Percentiles rank a stretch among this genome's conserved stretches.
Conservation (phyloP, 768 basidiomycete genomes). For the Cystofilobasidium macerans region DNA sequence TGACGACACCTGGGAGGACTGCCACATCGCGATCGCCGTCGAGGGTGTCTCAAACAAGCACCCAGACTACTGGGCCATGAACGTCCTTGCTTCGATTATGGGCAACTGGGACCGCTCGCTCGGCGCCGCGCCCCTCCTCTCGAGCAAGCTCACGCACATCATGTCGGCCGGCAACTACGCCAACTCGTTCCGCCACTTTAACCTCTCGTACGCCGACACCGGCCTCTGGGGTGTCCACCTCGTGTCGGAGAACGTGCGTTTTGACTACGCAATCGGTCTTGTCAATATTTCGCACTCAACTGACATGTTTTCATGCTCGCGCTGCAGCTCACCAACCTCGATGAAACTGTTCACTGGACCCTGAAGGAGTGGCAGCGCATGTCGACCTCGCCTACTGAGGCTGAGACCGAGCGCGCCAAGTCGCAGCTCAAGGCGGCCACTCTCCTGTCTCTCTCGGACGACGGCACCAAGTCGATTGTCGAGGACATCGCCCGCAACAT, state of each 20-base stretch:
- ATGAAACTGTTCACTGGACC: slow-evolving; percentile 88
- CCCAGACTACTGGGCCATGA: slow-evolving; percentile 97
- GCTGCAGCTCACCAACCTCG: slow-evolving; percentile 59
- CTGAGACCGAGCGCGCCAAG: slow-evolving; percentile 94
- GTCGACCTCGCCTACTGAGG: slow-evolving; percentile 69
- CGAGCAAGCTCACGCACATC: slow-evolving; percentile 81
- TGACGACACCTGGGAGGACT: slow-evolving; percentile 78
- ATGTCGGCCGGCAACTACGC: slow-evolving; percentile 88
- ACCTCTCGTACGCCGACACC: slow-evolving; percentile 95
- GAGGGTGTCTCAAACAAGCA: slow-evolving; percentile 97
- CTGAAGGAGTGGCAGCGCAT: slow-evolving; percentile 92
- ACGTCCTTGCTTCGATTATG: slow-evolving; percentile 86
- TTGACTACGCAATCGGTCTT: background rate
- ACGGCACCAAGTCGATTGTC: slow-evolving; percentile 91
- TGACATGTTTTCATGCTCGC: slow-evolving; percentile 19
- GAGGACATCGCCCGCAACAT: slow-evolving; percentile 98
- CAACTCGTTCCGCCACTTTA: slow-evolving; percentile 99
- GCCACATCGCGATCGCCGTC: slow-evolving; percentile 90
- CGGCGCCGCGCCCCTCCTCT: slow-evolving; percentile 77
- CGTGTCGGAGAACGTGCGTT: slow-evolving; percentile 64
- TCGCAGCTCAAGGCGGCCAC: slow-evolving; percentile 93
- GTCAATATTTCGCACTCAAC: background rate
- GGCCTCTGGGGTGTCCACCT: slow-evolving; percentile 99
- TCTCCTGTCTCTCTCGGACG: slow-evolving; percentile 58
- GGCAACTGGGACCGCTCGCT: slow-evolving; percentile 99